A percentile compares a stretch with the other conserved stretches of the same genome.
phyloP scores from a whole-genome alignment of 1,139 yeast genomes.

The Yamadazyma sp. region DNA sequence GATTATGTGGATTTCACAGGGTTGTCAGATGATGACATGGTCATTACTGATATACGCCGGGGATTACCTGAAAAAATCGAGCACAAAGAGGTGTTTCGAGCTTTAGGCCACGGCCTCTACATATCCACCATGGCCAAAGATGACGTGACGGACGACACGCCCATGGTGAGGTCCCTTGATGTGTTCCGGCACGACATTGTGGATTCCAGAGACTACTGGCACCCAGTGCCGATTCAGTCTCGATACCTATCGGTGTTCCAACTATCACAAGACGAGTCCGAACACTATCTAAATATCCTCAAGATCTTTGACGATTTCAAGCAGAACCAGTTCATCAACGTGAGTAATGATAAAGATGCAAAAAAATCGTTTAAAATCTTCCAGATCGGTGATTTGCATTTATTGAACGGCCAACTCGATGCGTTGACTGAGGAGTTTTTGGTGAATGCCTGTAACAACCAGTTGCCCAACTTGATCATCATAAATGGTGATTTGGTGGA shows the following conservation, averaged over 20 bases:
- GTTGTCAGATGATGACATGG: slow-evolving; percentile 2
- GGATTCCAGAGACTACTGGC: slow-evolving; percentile 11
- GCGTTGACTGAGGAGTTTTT: slow-evolving; percentile 29
- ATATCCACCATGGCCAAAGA: slow-evolving; percentile 4
- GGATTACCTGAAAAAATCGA: slow-evolving; percentile 3
- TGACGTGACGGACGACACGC: slow-evolving; percentile 2
- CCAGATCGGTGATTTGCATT: slow-evolving; percentile 44
- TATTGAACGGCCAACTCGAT: slow-evolving; percentile 23
- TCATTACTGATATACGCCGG: slow-evolving; percentile 7
- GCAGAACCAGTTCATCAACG: slow-evolving; percentile 12
- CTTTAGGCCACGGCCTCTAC: slow-evolving; percentile 8
- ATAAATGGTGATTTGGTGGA: slow-evolving; percentile 40
- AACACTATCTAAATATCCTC: slow-evolving; percentile 7
- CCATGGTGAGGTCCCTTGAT: slow-evolving; percentile 25
- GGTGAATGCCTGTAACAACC: slow-evolving; percentile 26
- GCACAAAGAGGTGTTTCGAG: neutral
- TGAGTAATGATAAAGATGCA: slow-evolving; percentile 9
- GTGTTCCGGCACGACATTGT: slow-evolving; percentile 14
- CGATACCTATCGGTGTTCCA: slow-evolving; percentile 9
- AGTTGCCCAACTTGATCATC: slow-evolving; percentile 37
- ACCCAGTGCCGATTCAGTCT: slow-evolving; percentile 5
- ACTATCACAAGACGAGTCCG: slow-evolving; percentile 3
- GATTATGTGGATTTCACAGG: neutral
- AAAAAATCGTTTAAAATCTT: slow-evolving; percentile 26
- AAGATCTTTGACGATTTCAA: slow-evolving; percentile 10